Conservation (phyloP, 345 rosid species). For the Noccaea bulbosa region DNA sequence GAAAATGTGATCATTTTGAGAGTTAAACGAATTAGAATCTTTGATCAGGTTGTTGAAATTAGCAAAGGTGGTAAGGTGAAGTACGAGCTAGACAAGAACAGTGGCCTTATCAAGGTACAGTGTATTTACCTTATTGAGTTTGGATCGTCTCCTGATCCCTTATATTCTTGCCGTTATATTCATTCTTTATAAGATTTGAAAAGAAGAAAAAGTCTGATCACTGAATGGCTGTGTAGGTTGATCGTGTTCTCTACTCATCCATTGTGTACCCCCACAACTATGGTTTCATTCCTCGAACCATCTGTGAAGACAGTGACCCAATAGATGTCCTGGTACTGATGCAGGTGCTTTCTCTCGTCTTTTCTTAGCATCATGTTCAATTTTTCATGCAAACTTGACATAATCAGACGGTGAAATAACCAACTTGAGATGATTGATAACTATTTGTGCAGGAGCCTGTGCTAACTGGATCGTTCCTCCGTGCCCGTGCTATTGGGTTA, state of each 20-base stretch:
- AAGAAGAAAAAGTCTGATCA: constrained; percentile 1
- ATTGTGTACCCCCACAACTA: constrained; percentile 99
- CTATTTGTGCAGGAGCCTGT: constrained; percentile 73
- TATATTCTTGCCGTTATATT: neutral
- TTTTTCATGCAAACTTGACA: neutral
- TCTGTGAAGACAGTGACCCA: constrained; percentile 98
- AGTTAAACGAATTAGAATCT: constrained; percentile 5
- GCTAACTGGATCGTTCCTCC: constrained; percentile 88
- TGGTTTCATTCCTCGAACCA: constrained; percentile 94
- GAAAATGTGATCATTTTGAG: neutral
- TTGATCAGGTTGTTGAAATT: constrained; percentile 83
- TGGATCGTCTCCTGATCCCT: constrained; percentile 15
- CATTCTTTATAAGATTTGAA: neutral
- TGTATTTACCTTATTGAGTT: constrained; percentile 41
- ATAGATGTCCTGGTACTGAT: constrained; percentile 93
- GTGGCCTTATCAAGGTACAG: constrained; percentile 85
- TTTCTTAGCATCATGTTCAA: neutral
- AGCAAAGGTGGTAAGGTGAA: constrained; percentile 96
- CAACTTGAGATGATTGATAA: constrained; percentile 26
- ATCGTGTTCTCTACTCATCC: constrained; percentile 88
- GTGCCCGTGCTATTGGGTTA: constrained; percentile 96
- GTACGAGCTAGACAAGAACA: constrained; percentile 91
- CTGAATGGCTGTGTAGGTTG: constrained; percentile 61
- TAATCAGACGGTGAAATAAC: constrained; percentile 1
- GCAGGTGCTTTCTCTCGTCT: constrained; percentile 66